These are phyloP conservation scores for Mycena sanguinolenta DNA, from an alignment of 768 basidiomycete species.

Conservation along the genomic window DNA sequence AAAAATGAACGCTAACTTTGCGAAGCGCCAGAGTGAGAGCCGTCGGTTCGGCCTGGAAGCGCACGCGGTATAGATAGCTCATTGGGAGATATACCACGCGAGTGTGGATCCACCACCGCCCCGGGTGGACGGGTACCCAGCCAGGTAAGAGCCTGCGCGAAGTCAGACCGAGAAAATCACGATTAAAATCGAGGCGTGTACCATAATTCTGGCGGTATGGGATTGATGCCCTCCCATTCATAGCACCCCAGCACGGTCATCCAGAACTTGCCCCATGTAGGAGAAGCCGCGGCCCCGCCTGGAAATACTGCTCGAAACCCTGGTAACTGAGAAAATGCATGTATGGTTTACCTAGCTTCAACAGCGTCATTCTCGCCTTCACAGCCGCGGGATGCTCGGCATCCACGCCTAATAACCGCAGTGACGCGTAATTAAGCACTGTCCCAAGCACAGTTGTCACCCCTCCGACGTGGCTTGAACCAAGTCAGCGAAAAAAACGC, in stretches of 20 bases:
- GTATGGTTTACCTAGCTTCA: conserved; percentile 83
- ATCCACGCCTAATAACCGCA: conserved; percentile 87
- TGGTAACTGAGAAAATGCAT: background rate
- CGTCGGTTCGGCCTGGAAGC: conserved; percentile 75
- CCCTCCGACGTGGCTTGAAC: conserved; percentile 88
- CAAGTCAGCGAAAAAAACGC: conserved; percentile 19
- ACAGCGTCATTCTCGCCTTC: conserved; percentile 84
- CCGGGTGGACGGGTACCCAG: conserved; percentile 92
- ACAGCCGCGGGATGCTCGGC: conserved; percentile 88
- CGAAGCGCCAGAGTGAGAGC: conserved; percentile 82
- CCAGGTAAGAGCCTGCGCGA: conserved; percentile 84
- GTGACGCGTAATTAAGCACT: conserved; percentile 87
- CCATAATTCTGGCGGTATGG: conserved; percentile 94
- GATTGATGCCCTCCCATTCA: conserved; percentile 89
- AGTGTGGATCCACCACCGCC: conserved; percentile 97
- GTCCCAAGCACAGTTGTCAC: conserved; percentile 95
- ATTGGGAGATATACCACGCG: conserved; percentile 94
- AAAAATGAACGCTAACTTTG: conserved; percentile 60
- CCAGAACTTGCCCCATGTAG: conserved; percentile 98
- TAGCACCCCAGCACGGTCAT: conserved; percentile 91
- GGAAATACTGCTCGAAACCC: background rate
- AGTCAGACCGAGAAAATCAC: conserved; percentile 3
- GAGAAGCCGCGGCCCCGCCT: conserved; percentile 83
- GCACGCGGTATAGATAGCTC: conserved; percentile 84
- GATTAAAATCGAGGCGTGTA: conserved; percentile 42